These are phyloP conservation scores for Suillus lakei DNA, from an alignment of 768 basidiomycete genomes.

Conservation along the genomic window DNA sequence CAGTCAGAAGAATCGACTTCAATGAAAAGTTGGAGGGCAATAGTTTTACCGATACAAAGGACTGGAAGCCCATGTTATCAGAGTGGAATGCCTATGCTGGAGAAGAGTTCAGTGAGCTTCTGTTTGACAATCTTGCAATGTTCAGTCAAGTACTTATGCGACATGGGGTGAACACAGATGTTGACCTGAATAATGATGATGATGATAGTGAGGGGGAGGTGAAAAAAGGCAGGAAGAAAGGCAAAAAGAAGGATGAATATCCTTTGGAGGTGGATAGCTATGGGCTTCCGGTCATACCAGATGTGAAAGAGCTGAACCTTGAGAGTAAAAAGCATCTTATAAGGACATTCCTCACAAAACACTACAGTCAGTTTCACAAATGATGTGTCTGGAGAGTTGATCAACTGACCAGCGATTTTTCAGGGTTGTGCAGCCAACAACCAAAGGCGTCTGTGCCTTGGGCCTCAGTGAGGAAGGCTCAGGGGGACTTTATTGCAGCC, in stretches of 20 bases:
- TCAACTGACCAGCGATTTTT: background rate
- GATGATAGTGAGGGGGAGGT: background rate
- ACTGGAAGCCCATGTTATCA: constrained; percentile 2
- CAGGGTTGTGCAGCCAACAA: background rate
- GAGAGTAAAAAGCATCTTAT: background rate
- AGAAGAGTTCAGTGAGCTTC: background rate
- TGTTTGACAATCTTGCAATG: background rate
- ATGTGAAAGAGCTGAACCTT: background rate
- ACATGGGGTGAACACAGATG: background rate
- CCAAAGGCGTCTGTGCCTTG: background rate
- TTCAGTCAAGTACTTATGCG: background rate
- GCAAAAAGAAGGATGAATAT: background rate
- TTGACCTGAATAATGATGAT: background rate
- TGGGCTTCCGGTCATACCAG: background rate
- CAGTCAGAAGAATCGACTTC: background rate
- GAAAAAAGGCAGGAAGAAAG: background rate
- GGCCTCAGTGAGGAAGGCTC: background rate
- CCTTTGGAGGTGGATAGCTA: constrained; percentile 3
- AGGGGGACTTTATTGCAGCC: background rate
- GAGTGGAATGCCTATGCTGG: constrained; percentile 3
- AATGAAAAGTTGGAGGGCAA: constrained; percentile 2
- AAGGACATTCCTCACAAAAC: background rate
- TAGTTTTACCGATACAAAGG: background rate
- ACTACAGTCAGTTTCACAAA: constrained; percentile 1
- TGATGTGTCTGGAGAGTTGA: background rate